phyloP scores from a whole-genome alignment of 176 grass and related monocot species.

The Alopecurus myosuroides region DNA sequence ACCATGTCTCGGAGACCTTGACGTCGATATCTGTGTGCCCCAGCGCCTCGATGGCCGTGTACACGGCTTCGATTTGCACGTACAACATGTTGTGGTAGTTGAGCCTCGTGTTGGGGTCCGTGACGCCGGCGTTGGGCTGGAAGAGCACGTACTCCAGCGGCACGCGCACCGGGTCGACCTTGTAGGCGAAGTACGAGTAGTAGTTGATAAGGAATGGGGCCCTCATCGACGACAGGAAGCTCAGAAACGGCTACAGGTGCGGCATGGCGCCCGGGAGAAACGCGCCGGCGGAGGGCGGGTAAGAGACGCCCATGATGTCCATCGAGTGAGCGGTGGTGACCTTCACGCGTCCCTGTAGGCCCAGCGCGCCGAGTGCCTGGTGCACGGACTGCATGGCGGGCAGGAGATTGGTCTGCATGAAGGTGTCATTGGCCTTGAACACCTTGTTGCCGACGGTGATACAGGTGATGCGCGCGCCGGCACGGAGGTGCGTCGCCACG shows the following conservation, averaged over 20 bases:
- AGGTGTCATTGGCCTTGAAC: constrained; percentile 48
- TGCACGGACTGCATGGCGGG: constrained; percentile 64
- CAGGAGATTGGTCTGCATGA: constrained; percentile 36
- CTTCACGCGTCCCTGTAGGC: constrained; percentile 44
- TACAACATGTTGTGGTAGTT: constrained; percentile 83
- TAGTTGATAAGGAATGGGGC: constrained; percentile 73
- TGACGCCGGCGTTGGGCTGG: constrained; percentile 40
- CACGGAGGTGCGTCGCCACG: constrained; percentile 45
- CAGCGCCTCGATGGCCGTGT: constrained; percentile 58
- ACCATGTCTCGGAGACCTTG: constrained; percentile 71
- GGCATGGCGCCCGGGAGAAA: constrained; percentile 22
- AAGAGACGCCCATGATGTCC: constrained; percentile 57
- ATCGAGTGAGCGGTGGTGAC: constrained; percentile 65
- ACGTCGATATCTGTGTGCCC: constrained; percentile 55
- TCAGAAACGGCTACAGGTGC: constrained; percentile 50
- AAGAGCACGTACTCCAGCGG: constrained; percentile 66
- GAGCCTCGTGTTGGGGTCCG: constrained; percentile 37
- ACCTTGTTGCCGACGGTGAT: constrained; percentile 77
- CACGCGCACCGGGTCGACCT: constrained; percentile 41
- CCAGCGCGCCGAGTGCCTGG: constrained; percentile 29
- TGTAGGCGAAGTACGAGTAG: constrained; percentile 81
- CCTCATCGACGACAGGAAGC: constrained; percentile 43
- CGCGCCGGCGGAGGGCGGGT: constrained; percentile 59
- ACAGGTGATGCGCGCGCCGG: constrained; percentile 54
- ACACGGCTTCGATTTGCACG: constrained; percentile 85